Base-by-base conservation (phyloP, 345 rosid species). In the Theobroma cacao region DNA sequence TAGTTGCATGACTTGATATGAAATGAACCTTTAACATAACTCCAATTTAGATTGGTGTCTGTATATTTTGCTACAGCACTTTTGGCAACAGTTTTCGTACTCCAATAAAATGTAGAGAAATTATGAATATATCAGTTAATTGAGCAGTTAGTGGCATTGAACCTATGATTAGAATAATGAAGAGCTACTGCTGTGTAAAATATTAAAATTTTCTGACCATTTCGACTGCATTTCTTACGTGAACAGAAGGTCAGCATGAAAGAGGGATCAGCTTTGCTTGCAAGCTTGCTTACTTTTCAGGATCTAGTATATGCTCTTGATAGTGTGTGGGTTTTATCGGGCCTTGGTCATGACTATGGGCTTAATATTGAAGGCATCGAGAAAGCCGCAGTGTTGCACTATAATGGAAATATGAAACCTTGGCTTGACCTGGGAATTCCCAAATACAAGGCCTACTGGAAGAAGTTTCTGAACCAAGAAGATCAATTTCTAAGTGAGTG, bases 341-440 rank as follows among this genome's bases (percentile, higher is more conserved):
- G 98, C 31, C 91, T 95, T 33, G 99, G 98, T 76, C 90, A 95
- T 82, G 90, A 91, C 81, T 87, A 89, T 75, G 84, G 80, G 52
- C 82, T 93, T 75, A 68, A 68, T 64, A 80, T 71, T 31, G 78
- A 84, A 82, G 83, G 77, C 52, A 89, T 91, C 72, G 89, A 84
- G 78, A 82, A 84, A 58, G 98, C 94, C 47, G 90, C 91, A 15
- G 89, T 91, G 15, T 80, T 95, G 87, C 99, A 95, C 84, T 95
- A 90, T 34, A 95, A 95, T 77, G 99, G 99, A 74, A 92, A 92
- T 90, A 90, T 93, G 98, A 95, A 95, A 82, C 98, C 98, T 55
- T 95, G 99, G 99, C 94, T 93, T 75, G 99, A 96, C 83, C 86
- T 96, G 67, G 99, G 98, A 72, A 89, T 96, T 79, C 91, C 90